Base-by-base conservation (phyloP, 768 basidiomycete species). In the Termitomyces sp. region DNA sequence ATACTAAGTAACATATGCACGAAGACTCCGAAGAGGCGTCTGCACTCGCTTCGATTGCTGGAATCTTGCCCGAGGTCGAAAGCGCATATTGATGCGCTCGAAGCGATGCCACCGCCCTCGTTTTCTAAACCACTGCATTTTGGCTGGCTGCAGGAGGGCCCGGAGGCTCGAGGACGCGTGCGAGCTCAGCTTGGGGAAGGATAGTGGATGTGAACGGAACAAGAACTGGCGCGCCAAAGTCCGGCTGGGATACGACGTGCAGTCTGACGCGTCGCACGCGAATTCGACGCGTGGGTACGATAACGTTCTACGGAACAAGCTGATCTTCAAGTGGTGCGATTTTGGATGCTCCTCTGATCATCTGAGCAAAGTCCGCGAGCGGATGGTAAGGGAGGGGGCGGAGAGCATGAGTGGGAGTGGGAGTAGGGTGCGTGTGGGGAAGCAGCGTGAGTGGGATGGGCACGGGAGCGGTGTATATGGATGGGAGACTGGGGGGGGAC, bases 281-380 rank as follows among this genome's bases (percentile, higher is more conserved):
- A 90, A 64, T 89, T 89, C 58, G 85, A 88, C 62, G 3, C 78
- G 83, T 29, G 88, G 89, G 11, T 90, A 89, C 61, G 88, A 89
- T 0, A 73, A 76, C 35, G 82, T 89, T 14, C 72, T 90, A 32
- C 74, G 86, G 29, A 88, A 90, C 61, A 90, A 90, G 69, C 68
- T 90, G 52, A 85, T 83, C 12, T 79, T 76, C 4, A 89, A 89
- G 62, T 90, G 89, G 88, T 90, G 88, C 65, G 87, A 89, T 57
- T 90, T 87, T 69, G 88, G 88, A 1, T 90, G 88, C 66, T 89
- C 87, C 47, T 89, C 88, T 27, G 88, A 89, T 66, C 87, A 89
- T 64, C 73, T 90, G 12, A 84, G 86, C 1, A 87, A 89, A 66
- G 88, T 90, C 16, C 89, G 89, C 60, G 88, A 89, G 72, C 77